Percentiles rank a stretch among this genome's conserved stretches.
These are phyloP conservation scores for Capsella bursapastoris DNA, from an alignment of 345 rosid species.

Conservation along the genomic window DNA sequence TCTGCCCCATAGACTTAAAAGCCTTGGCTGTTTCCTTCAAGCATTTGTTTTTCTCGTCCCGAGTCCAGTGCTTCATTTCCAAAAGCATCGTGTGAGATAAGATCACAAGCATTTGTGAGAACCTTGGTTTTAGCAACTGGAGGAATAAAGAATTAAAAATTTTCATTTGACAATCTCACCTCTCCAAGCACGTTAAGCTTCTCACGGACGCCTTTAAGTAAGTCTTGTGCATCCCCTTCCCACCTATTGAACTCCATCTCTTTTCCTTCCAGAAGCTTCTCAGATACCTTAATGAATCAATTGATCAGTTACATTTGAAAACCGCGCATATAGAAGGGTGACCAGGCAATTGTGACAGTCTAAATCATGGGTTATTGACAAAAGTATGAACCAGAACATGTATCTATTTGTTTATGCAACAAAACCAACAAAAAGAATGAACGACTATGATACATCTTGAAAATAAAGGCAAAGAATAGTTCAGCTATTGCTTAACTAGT, in stretches of 20 bases:
- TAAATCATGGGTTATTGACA: not conserved
- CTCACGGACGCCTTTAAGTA: slow-evolving; percentile 68
- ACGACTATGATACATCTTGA: not conserved
- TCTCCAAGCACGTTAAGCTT: slow-evolving; percentile 86
- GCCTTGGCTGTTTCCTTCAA: slow-evolving; percentile 80
- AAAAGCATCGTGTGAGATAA: slow-evolving; percentile 21
- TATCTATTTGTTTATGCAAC: not conserved
- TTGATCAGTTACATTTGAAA: slow-evolving; percentile 6
- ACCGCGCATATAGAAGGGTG: slow-evolving; percentile 3
- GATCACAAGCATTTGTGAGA: slow-evolving; percentile 20
- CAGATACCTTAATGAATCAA: slow-evolving; percentile 61
- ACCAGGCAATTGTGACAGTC: slow-evolving; percentile 4
- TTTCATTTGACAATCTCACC: slow-evolving; percentile 50
- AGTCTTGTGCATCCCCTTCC: slow-evolving; percentile 66
- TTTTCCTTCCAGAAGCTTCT: slow-evolving; percentile 69
- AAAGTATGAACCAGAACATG: slow-evolving; percentile 19
- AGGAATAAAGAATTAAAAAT: not conserved
- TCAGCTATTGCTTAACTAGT: not conserved
- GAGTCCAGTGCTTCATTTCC: slow-evolving; percentile 75
- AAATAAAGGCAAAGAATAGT: not conserved
- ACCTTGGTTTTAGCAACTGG: not conserved
- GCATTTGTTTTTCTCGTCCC: slow-evolving; percentile 82
- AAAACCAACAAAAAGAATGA: not conserved
- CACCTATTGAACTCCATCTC: slow-evolving; percentile 71
- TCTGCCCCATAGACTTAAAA: slow-evolving; percentile 78